A percentile compares a stretch with the other conserved stretches of the same genome.
These are phyloP conservation scores for Trametes maxima DNA, from an alignment of 768 basidiomycete genomes.

Conservation along the genomic window DNA sequence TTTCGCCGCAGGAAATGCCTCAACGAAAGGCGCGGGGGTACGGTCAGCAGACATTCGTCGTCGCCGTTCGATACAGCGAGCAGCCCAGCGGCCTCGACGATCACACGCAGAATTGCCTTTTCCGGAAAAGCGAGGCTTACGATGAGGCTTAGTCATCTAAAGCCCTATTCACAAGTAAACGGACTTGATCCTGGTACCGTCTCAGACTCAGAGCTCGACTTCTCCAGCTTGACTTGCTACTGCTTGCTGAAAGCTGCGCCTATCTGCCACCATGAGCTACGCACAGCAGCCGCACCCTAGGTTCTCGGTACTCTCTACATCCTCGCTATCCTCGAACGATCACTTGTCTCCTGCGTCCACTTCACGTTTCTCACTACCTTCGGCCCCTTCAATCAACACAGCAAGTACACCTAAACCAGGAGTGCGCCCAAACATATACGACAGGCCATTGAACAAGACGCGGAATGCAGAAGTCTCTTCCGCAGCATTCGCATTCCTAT, in stretches of 20 bases:
- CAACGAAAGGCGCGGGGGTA: background rate
- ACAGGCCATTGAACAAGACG: constrained; percentile 86
- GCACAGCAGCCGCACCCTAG: constrained; percentile 61
- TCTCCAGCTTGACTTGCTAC: background rate
- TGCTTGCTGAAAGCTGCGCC: too few species aligned
- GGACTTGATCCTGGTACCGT: too few species aligned
- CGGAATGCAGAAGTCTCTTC: constrained; percentile 81
- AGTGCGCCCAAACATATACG: constrained; percentile 79
- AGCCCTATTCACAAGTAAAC: background rate
- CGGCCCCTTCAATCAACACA: constrained; percentile 52
- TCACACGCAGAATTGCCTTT: constrained; percentile 1
- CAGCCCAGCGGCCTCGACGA: constrained; percentile 1
- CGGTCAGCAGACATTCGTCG: background rate
- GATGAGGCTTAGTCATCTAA: background rate
- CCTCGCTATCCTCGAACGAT: constrained; percentile 51
- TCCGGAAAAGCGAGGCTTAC: background rate
- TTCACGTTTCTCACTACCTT: constrained; percentile 74
- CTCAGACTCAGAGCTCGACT: too few species aligned
- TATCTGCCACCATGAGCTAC: constrained; percentile 42
- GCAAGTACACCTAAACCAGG: constrained; percentile 41
- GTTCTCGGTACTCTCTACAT: constrained; percentile 66
- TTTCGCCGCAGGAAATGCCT: background rate
- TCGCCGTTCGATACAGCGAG: constrained; percentile 14
- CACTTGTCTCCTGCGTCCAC: constrained; percentile 55
- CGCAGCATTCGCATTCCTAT: constrained; percentile 84